Evolutionary conservation across 148 eudicot species (phyloP), one percentile per base, ranked within the genome.

Genomic region (Nepenthes gracilis): DNA sequence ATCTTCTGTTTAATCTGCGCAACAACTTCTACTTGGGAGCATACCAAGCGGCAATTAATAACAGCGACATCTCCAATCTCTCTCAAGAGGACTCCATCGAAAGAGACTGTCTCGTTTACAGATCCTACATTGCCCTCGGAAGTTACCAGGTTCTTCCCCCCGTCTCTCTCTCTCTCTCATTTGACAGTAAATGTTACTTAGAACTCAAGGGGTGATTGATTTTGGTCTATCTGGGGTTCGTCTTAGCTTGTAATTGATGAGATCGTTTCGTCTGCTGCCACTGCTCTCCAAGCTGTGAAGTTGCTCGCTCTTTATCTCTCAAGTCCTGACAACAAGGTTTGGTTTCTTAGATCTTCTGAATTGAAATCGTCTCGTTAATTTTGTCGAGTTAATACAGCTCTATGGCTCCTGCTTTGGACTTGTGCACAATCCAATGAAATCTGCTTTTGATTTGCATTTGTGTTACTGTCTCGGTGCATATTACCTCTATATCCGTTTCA

Each of bases 21-120:
- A 91, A 87, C 90, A 85, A 80, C 71, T 91, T 91, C 80, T 91
- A 85, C 74, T 47, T 91, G 11, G 97, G 97, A 32, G 96, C 97
- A 2, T 88, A 81, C 62, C 97, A 91, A 60, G 72, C 93, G 1
- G 97, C 97, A 4, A 87, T 85, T 54, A 91, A 91, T 76, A 85
- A 74, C 74, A 83, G 93, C 77, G 90, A 87, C 2, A 66, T 91
- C 53, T 78, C 87, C 0, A 81, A 81, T 73, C 93, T 91, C 35
- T 83, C 96, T 43, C 66, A 56, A 1, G 97, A 85, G 8, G 97
- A 91, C 15, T 62, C 69, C 59, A 50, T 83, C 47, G 97, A 91
- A 68, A 56, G 92, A 11, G 97, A 91, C 49, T 79, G 68, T 45
- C 74, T 87, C 71, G 87, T 91, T 40, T 82, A 83, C 73, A 71